Conservation (phyloP, 495 filamentous ascomycete species). For the Clavariopsis aquatica region DNA sequence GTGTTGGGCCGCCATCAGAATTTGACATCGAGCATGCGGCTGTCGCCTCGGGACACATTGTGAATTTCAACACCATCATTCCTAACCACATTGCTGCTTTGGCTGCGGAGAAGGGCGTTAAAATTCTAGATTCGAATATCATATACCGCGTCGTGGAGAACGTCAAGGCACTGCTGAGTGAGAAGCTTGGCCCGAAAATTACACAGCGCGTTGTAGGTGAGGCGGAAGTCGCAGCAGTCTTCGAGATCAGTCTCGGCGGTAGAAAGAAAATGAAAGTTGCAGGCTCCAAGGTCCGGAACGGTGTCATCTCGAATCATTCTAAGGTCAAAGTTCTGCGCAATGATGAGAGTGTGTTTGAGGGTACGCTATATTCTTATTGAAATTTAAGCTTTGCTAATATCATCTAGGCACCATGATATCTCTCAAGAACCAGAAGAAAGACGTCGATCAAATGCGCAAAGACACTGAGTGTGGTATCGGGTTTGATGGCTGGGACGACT, state of each 20-base stretch:
- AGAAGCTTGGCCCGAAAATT: slow-evolving; percentile 64
- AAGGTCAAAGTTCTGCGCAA: slow-evolving; percentile 75
- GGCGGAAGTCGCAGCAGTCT: slow-evolving; percentile 79
- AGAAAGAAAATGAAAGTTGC: slow-evolving; percentile 72
- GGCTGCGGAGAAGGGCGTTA: slow-evolving; percentile 69
- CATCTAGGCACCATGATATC: slow-evolving; percentile 68
- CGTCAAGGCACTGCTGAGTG: slow-evolving; percentile 67
- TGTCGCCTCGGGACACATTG: slow-evolving; percentile 65
- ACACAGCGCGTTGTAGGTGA: slow-evolving; percentile 75
- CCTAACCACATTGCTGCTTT: slow-evolving; percentile 66
- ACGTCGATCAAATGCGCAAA: slow-evolving; percentile 84
- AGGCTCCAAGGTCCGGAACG: slow-evolving; percentile 85
- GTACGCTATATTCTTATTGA: slow-evolving; percentile 55
- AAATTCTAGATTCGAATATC: slow-evolving; percentile 81
- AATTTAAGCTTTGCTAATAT: slow-evolving; percentile 14
- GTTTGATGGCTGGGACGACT: slow-evolving; percentile 76
- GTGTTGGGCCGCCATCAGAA: slow-evolving; percentile 76
- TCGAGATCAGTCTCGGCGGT: slow-evolving; percentile 77
- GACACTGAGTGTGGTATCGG: slow-evolving; percentile 88
- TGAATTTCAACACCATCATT: slow-evolving; percentile 82
- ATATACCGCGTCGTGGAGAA: slow-evolving; percentile 91
- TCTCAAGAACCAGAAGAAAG: slow-evolving; percentile 90
- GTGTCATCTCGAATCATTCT: slow-evolving; percentile 59
- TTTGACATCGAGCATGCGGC: slow-evolving; percentile 89
- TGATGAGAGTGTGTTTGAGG: slow-evolving; percentile 71